phyloP scores from a whole-genome alignment of 2,329 filamentous ascomycete species.

The Sclerotinia trifoliorum region DNA sequence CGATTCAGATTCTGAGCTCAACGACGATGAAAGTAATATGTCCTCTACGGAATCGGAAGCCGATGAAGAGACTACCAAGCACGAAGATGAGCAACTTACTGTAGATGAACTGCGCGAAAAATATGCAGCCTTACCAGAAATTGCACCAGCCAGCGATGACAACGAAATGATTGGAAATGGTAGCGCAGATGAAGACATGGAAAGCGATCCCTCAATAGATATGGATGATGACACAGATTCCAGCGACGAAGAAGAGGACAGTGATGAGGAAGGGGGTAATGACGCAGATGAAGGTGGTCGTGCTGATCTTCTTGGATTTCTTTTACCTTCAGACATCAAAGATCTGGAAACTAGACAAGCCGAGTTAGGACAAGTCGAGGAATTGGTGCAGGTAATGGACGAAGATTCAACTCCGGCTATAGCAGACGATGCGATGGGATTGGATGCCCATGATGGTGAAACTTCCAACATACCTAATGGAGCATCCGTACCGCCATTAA shows the following conservation, averaged over 20 bases:
- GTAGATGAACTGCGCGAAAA: conserved; percentile 68
- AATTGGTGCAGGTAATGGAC: conserved; percentile 21
- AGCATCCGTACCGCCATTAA: conserved; percentile 20
- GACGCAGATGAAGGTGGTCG: conserved; percentile 41
- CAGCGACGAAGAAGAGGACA: conserved; percentile 62
- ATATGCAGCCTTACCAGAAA: conserved; percentile 62
- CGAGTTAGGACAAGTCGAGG: conserved; percentile 18
- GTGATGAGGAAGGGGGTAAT: conserved; percentile 48
- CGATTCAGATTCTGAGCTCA: conserved; percentile 39
- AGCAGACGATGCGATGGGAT: conserved; percentile 9
- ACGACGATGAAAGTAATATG: conserved; percentile 55
- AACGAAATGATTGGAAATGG: conserved; percentile 36
- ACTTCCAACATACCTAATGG: conserved; percentile 38
- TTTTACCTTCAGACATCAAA: conserved; percentile 38
- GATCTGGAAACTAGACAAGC: conserved; percentile 38
- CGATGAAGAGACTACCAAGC: conserved; percentile 48
- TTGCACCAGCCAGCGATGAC: conserved; percentile 37
- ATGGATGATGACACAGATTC: conserved; percentile 43
- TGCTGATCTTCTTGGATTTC: conserved; percentile 41
- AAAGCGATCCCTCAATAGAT: conserved; percentile 34
- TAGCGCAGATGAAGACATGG: conserved; percentile 30
- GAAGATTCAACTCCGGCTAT: not conserved
- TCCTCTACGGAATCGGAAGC: conserved; percentile 62
- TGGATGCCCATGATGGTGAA: conserved; percentile 33
- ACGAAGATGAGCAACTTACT: conserved; percentile 64